phyloP scores from a whole-genome alignment of 768 basidiomycete species.

The Calocybe indica region DNA sequence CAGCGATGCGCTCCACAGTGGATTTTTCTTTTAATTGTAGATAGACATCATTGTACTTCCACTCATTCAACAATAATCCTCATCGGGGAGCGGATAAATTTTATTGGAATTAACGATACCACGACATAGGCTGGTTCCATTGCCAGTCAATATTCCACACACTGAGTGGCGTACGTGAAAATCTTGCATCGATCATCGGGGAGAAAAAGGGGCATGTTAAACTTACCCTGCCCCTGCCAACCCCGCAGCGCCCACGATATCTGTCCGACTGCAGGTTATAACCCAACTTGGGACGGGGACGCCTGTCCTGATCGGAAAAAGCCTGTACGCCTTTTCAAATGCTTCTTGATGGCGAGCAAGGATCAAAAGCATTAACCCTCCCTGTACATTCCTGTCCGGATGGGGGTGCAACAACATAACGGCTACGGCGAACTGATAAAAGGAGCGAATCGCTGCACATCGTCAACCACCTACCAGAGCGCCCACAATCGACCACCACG shows the following conservation, averaged over 20 bases:
- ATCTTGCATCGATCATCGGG: no score
- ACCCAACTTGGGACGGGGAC: slow-evolving; percentile 76
- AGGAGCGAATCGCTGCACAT: slow-evolving; percentile 14
- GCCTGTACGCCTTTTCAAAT: slow-evolving; percentile 59
- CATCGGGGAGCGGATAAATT: no score
- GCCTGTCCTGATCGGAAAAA: slow-evolving; percentile 87
- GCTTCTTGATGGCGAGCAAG: slow-evolving; percentile 49
- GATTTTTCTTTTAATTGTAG: no score
- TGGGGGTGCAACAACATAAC: slow-evolving; percentile 69
- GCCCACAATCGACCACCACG: slow-evolving; percentile 17
- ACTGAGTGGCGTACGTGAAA: no score
- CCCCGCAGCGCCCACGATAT: slow-evolving; percentile 63
- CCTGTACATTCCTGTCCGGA: slow-evolving; percentile 24
- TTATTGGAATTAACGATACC: no score
- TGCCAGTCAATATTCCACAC: no score
- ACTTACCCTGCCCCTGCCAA: slow-evolving; percentile 72
- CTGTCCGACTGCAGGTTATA: slow-evolving; percentile 47
- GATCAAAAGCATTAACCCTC: slow-evolving; percentile 44
- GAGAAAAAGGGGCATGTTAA: no score
- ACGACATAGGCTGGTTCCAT: no score
- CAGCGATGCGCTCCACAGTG: no score
- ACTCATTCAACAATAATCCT: no score
- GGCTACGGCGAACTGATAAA: slow-evolving; percentile 17
- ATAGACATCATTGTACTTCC: no score
- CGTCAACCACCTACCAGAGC: slow-evolving; percentile 20